Base-by-base conservation (phyloP, 768 basidiomycete species). In the Plicaturopsis crispa region DNA sequence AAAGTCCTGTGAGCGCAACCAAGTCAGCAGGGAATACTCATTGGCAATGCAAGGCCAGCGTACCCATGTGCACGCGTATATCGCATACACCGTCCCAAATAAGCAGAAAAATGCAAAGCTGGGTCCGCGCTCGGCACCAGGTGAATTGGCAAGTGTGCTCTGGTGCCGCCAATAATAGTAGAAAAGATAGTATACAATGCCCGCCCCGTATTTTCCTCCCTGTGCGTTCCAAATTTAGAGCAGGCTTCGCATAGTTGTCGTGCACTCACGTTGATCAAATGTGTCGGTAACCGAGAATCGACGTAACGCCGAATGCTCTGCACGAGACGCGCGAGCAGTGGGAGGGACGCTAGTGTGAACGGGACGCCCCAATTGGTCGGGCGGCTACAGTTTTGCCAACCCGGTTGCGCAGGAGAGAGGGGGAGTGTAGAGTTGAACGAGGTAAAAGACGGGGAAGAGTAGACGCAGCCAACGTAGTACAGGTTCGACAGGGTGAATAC, bases 301-400 rank as follows among this genome's bases (percentile, higher is more conserved):
- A 60, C 61, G 53, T 84, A 98, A 63, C 94, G 91, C 46, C 82
- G 82, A 36, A 96, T 47, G 53, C 85, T 88, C 59, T 99, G 96
- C 8, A 86, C 66, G 30, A 90, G 53, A 61, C 96, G 93, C 23
- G 78, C 67, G 2, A 84, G 37, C 14, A 87, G 71, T 0, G 96
- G 93, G 1, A 93, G 45, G 6, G 68, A 49, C 4, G 73, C 71
- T 5, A 89, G 61, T 3, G 75, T 42, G 44, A 78, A 81, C 2
- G 77, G 69, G 12, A 71, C 52, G 1, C 69, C 72, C 89, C 90
- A 93, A 4, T 69, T 64, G 2, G 60, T 41, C 4, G 58, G 50
- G 7, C 70, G 65, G 40, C 78, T 79, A 33, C 68, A 67, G 13
- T 52, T 48, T n/a, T 36, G 33, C 70, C 72, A 77, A 6, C 60